phyloP scores from a whole-genome alignment of 225 moss, liverwort and hornwort genomes.

The Pseudoscleropodium purum region DNA sequence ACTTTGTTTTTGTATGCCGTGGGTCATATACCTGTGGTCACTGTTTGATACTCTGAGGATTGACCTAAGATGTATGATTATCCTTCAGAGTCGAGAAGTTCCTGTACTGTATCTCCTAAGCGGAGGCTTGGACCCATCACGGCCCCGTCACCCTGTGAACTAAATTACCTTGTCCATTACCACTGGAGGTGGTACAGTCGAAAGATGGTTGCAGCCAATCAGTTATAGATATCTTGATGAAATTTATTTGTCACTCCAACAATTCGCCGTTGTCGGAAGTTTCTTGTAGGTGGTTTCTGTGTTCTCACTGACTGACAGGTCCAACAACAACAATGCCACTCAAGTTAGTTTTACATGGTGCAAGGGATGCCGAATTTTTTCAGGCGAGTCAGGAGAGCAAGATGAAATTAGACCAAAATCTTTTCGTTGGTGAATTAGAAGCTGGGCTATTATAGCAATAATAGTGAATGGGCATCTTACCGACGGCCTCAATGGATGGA shows the following conservation, averaged over 20 bases:
- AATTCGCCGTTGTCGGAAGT: constrained; percentile 36
- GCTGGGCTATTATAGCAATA: not conserved
- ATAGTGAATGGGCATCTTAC: constrained; percentile 14
- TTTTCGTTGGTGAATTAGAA: not conserved
- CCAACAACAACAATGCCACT: constrained; percentile 10
- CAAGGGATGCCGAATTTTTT: not conserved
- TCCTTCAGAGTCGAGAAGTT: not conserved
- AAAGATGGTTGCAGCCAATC: not conserved
- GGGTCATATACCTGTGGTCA: not conserved
- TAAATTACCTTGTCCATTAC: not conserved
- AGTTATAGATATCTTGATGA: constrained; percentile 21
- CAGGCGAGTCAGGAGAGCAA: not conserved
- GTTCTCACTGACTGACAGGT: constrained; percentile 36
- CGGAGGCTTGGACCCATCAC: not conserved
- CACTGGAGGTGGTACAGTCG: not conserved
- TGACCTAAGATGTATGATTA: not conserved
- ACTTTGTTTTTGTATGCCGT: not conserved
- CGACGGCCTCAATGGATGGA: constrained; percentile 49
- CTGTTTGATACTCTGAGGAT: not conserved
- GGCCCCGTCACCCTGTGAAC: not conserved
- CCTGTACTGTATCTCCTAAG: not conserved
- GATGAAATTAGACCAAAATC: not conserved
- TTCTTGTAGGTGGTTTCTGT: constrained; percentile 30
- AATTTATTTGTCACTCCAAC: constrained; percentile 57
- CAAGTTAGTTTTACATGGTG: not conserved